These are phyloP conservation scores for Mortierella sp. DNA, from an alignment of 371 early-diverging fungal species.

Conservation along the genomic window DNA sequence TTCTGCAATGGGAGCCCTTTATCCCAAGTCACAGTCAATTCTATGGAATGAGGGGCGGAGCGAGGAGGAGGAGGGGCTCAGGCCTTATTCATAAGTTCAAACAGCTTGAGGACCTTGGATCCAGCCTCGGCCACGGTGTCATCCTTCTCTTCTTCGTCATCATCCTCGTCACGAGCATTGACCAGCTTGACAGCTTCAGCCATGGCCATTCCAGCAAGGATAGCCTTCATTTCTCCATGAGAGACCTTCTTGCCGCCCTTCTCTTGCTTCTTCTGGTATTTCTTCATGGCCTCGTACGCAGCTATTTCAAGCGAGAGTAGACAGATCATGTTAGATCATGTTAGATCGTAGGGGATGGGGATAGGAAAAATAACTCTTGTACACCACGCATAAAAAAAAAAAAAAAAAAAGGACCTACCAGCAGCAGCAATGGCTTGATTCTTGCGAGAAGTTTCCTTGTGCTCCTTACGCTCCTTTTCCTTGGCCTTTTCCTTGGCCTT, in stretches of 20 bases:
- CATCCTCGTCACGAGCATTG: conserved; percentile 17
- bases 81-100: conserved; percentile 41
- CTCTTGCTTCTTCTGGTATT: conserved; percentile 26
- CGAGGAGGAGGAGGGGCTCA: background rate
- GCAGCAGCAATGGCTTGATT: conserved; percentile 47
- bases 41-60: too few relatives aligned
- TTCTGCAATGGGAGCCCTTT: too few relatives aligned
- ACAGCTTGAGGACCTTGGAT: conserved; percentile 39
- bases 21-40: too few relatives aligned
- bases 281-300: conserved; percentile 47
- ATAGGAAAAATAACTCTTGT: too few relatives aligned
- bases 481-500: conserved; percentile 24
- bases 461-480: conserved; percentile 21
- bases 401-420: conserved; percentile 18
- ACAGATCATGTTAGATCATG: too few relatives aligned
- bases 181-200: conserved; percentile 49
- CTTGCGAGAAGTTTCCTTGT: conserved; percentile 22
- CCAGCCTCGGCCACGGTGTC: conserved; percentile 51
- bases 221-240: conserved; percentile 49
- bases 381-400: background rate
- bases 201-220: conserved; percentile 51
- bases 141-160: conserved; percentile 26
- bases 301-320: conserved; percentile 10
- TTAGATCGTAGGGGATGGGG: too few relatives aligned
- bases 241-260: conserved; percentile 41